Evolutionary conservation across 106 monocot genomes (phyloP).

Genomic region (Dactylorhiza incarnata): DNA sequence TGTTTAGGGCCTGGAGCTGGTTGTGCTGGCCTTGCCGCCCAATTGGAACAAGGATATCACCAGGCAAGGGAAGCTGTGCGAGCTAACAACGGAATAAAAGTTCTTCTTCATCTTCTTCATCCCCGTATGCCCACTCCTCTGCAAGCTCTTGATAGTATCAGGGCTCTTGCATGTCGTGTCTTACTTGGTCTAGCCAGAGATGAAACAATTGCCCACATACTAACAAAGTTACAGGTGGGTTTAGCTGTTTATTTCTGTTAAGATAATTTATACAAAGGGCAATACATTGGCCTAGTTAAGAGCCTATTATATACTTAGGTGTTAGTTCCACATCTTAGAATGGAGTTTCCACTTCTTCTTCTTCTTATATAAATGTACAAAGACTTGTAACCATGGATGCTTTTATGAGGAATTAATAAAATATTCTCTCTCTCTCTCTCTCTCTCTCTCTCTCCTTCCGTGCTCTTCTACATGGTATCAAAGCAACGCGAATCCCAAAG

Average conservation of each 20-base stretch:
- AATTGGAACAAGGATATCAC: slow-evolving; percentile 85
- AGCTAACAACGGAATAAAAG: slow-evolving; percentile 95
- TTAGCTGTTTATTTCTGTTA: neutral
- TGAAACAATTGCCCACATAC: slow-evolving; percentile 88
- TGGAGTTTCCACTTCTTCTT: no score
- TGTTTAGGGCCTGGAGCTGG: slow-evolving; percentile 86
- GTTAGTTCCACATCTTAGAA: no score
- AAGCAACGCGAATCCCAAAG: no score
- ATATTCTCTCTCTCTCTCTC: no score
- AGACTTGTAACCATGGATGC: no score
- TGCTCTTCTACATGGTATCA: no score
- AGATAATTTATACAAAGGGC: neutral
- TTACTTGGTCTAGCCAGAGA: slow-evolving; percentile 91
- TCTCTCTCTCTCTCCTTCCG: no score
- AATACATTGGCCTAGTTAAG: no score
- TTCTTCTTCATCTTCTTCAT: slow-evolving; percentile 84
- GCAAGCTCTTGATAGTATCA: slow-evolving; percentile 62
- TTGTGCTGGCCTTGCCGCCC: slow-evolving; percentile 91
- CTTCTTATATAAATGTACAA: no score
- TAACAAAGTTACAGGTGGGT: slow-evolving; percentile 88
- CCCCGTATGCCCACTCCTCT: slow-evolving; percentile 84
- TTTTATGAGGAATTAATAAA: no score
- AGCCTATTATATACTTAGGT: no score
- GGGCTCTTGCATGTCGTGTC: slow-evolving; percentile 93
- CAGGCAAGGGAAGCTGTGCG: slow-evolving; percentile 93